Conservation (phyloP, 2,329 filamentous ascomycete genomes). For the Colletotrichum simmondsii region DNA sequence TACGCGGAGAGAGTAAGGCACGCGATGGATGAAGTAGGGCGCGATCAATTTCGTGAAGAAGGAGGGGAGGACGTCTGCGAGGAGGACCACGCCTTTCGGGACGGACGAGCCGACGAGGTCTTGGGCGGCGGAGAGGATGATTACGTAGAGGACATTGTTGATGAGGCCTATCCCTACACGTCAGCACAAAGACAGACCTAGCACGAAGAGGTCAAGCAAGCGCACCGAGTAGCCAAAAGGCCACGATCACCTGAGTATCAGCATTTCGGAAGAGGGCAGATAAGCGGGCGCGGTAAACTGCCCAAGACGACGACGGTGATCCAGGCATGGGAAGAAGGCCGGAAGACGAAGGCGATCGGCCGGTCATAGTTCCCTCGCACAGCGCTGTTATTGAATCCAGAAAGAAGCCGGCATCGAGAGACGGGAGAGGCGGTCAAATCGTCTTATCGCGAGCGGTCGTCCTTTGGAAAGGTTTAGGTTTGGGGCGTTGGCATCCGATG, state of each 20-base stretch:
- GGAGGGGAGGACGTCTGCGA: conserved; percentile 91
- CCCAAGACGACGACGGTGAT: conserved; percentile 74
- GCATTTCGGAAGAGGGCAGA: conserved; percentile 71
- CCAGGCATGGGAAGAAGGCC: conserved; percentile 68
- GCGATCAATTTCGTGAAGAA: conserved; percentile 89
- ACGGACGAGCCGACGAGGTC: conserved; percentile 92
- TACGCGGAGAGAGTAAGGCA: conserved; percentile 84
- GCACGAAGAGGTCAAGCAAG: neutral
- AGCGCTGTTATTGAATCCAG: neutral
- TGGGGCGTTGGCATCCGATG: neutral
- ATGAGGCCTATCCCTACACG: conserved; percentile 74
- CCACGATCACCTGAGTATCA: conserved; percentile 77
- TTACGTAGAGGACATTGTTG: conserved; percentile 98
- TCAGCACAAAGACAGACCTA: neutral
- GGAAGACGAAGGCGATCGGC: conserved; percentile 53
- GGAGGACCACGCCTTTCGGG: conserved; percentile 91
- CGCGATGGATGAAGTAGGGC: conserved; percentile 91
- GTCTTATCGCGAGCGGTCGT: conserved; percentile 6
- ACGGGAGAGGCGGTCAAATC: neutral
- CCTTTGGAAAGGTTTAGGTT: neutral
- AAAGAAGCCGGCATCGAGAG: conserved; percentile 16
- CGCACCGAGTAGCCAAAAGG: conserved; percentile 94
- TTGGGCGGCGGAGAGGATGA: conserved; percentile 93
- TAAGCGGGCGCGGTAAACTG: conserved; percentile 76
- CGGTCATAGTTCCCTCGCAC: conserved; percentile 43